Percentiles rank a stretch among this genome's conserved stretches.
Conservation (phyloP, 306 rosid species). For the Trifolium dubium region DNA sequence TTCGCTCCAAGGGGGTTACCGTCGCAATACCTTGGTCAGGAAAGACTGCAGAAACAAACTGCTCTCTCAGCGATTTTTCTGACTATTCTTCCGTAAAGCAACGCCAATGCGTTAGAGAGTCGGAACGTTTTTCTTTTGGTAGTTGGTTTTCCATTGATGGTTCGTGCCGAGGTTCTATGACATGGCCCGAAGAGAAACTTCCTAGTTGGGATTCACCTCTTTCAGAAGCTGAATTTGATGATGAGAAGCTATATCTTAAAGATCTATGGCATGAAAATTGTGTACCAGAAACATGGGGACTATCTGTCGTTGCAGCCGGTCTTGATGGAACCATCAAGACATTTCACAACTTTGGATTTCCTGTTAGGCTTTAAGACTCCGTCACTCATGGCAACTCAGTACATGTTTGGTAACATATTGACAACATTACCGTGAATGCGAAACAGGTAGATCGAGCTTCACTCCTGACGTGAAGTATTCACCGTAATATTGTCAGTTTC, state of each 20-base stretch:
- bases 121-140: conserved; percentile 57
- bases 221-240: conserved; percentile 44
- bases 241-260: conserved; percentile 17
- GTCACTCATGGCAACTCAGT: not conserved
- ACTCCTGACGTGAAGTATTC: not conserved
- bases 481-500: not conserved
- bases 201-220: conserved; percentile 56
- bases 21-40: conserved; percentile 85
- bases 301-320: conserved; percentile 71
- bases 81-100: conserved; percentile 38
- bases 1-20: conserved; percentile 67
- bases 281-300: conserved; percentile 75
- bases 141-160: conserved; percentile 75
- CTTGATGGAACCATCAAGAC: conserved; percentile 79
- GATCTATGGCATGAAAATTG: conserved; percentile 33
- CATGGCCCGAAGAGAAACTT: conserved; percentile 94
- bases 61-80: conserved; percentile 16
- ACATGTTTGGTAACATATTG: not conserved
- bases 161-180: conserved; percentile 60
- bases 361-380: conserved; percentile 58
- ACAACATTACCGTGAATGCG: not conserved
- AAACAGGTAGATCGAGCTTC: not conserved
- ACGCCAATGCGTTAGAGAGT: conserved; percentile 43
- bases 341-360: conserved; percentile 90
- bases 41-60: conserved; percentile 43